A percentile compares a stretch with the other conserved stretches of the same genome.
phyloP scores from a whole-genome alignment of 495 filamentous ascomycete genomes.

The Geoglossum glabrum region DNA sequence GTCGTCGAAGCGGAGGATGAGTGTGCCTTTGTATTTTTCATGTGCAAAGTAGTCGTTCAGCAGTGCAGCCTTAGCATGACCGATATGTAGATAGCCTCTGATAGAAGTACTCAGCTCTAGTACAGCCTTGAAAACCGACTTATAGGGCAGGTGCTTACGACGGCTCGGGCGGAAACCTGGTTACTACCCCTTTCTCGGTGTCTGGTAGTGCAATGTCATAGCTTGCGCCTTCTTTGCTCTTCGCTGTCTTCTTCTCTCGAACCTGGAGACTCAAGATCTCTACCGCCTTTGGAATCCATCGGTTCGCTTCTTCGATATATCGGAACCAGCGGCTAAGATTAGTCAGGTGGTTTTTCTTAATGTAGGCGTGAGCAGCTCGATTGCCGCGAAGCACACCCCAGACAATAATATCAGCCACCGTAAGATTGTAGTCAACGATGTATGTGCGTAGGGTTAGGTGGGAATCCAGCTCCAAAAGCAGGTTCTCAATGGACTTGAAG shows the following conservation, averaged over 20 bases:
- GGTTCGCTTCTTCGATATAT: slow-evolving; percentile 64
- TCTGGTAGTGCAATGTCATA: slow-evolving; percentile 82
- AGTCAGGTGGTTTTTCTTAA: slow-evolving; percentile 55
- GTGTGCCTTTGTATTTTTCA: slow-evolving; percentile 62
- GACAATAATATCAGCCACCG: slow-evolving; percentile 57
- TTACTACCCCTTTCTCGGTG: slow-evolving; percentile 81
- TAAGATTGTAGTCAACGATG: slow-evolving; percentile 62
- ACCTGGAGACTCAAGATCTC: slow-evolving; percentile 38
- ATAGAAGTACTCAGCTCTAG: not conserved
- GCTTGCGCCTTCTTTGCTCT: slow-evolving; percentile 64
- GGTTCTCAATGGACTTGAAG: slow-evolving; percentile 62
- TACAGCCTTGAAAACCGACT: slow-evolving; percentile 3
- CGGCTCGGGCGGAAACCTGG: slow-evolving; percentile 87
- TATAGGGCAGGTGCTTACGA: slow-evolving; percentile 33
- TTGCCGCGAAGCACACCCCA: slow-evolving; percentile 78
- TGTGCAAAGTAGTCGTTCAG: slow-evolving; percentile 91
- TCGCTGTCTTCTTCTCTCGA: slow-evolving; percentile 44
- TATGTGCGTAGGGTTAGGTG: slow-evolving; percentile 75
- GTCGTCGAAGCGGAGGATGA: slow-evolving; percentile 76
- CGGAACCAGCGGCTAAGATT: slow-evolving; percentile 80
- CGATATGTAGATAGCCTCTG: slow-evolving; percentile 78
- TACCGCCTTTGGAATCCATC: slow-evolving; percentile 30
- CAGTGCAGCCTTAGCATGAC: slow-evolving; percentile 81
- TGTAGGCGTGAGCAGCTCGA: slow-evolving; percentile 57
- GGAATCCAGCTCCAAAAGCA: slow-evolving; percentile 58